Conservation (phyloP, 2,329 filamentous ascomycete species). For the Grosmannia clavigera region DNA sequence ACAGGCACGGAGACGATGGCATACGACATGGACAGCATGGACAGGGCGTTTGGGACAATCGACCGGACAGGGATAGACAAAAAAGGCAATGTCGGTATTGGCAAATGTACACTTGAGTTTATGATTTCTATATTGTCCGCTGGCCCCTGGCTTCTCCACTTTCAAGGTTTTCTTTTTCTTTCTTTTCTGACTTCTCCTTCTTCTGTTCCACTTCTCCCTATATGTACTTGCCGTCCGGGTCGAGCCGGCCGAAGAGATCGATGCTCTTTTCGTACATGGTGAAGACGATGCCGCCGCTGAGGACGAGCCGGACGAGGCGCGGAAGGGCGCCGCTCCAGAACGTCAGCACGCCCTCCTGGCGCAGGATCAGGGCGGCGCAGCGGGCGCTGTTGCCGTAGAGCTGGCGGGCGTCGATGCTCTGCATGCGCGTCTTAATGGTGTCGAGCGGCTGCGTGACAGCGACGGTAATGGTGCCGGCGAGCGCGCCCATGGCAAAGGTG, state of each 20-base stretch:
- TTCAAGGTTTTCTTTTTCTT: neutral
- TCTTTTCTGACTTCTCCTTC: neutral
- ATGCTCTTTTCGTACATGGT: slow-evolving; percentile 98
- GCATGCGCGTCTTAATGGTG: slow-evolving; percentile 96
- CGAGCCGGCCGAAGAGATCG: slow-evolving; percentile 66
- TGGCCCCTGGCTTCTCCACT: neutral
- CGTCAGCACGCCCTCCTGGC: slow-evolving; percentile 76
- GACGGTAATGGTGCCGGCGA: slow-evolving; percentile 86
- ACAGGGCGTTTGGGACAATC: neutral
- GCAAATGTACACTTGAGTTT: neutral
- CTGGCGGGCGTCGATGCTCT: slow-evolving; percentile 73
- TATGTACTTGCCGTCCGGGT: slow-evolving; percentile 76
- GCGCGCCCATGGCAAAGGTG: slow-evolving; percentile 82
- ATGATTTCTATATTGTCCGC: neutral
- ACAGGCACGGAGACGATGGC: neutral
- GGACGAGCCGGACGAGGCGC: slow-evolving; percentile 66
- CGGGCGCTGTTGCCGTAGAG: slow-evolving; percentile 80
- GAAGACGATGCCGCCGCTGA: slow-evolving; percentile 95
- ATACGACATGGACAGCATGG: neutral
- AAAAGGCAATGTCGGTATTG: neutral
- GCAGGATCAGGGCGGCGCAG: slow-evolving; percentile 73
- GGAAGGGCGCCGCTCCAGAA: slow-evolving; percentile 93
- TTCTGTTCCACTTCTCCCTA: neutral
- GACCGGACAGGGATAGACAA: neutral
- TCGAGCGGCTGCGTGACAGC: slow-evolving; percentile 67